Conservation (phyloP, 129 eudicot genomes). For the Scalesia atractyloides region DNA sequence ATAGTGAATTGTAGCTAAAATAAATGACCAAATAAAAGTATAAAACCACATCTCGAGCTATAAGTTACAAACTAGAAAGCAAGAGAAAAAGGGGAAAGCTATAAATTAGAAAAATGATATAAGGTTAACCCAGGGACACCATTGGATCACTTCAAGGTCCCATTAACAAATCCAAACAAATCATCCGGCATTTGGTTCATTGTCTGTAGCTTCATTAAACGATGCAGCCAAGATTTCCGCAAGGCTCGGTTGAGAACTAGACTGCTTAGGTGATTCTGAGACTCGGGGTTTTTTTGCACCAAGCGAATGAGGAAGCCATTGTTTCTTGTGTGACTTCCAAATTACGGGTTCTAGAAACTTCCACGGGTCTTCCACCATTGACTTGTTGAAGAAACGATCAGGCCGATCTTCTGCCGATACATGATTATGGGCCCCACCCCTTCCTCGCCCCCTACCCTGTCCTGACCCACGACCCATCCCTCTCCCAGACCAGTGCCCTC, state of each 20-base stretch:
- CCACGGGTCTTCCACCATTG: constrained; percentile 97
- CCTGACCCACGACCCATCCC: constrained; percentile 56
- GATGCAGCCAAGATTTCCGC: constrained; percentile 83
- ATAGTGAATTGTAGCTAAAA: no score
- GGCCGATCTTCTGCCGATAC: constrained; percentile 63
- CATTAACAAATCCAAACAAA: not conserved
- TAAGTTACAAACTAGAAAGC: no score
- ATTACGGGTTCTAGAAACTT: constrained; percentile 56
- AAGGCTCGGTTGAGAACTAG: constrained; percentile 58
- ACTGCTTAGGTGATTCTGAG: constrained; percentile 36
- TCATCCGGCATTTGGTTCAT: constrained; percentile 26
- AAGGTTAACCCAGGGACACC: constrained; percentile 16
- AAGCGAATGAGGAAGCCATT: constrained; percentile 50
- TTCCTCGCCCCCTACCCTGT: constrained; percentile 45
- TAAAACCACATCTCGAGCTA: no score
- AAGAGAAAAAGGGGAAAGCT: no score
- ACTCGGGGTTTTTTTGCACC: constrained; percentile 47
- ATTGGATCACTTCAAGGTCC: constrained; percentile 3
- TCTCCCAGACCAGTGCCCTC: constrained; percentile 55
- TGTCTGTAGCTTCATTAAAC: constrained; percentile 45
- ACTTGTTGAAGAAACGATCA: constrained; percentile 53
- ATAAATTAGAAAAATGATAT: not conserved
- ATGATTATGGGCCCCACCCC: constrained; percentile 27
- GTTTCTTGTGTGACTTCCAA: constrained; percentile 45
- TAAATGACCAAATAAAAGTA: no score